A percentile compares a stretch with the other conserved stretches of the same genome.
phyloP scores from a whole-genome alignment of 768 basidiomycete genomes.

The Collybiopsis luxurians region DNA sequence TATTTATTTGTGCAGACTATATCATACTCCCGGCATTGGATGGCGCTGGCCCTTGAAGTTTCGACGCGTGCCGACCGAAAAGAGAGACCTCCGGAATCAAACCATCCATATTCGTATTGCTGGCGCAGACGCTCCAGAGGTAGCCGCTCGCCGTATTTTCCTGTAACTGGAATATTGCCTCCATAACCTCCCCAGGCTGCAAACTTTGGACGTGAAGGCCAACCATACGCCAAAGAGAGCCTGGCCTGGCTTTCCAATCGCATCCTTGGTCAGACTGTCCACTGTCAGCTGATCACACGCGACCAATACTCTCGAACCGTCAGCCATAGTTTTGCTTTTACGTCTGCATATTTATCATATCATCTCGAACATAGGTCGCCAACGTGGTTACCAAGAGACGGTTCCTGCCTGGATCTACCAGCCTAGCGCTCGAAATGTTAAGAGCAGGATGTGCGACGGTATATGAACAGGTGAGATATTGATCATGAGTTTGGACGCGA shows the following conservation, averaged over 20 bases:
- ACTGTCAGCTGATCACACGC: conserved; percentile 67
- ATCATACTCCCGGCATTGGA: conserved; percentile 78
- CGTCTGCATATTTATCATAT: background rate
- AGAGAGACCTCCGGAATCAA: conserved; percentile 71
- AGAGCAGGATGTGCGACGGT: conserved; percentile 72
- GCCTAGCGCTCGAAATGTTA: conserved; percentile 72
- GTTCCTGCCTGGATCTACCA: conserved; percentile 50
- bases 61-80: conserved; percentile 53
- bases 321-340: conserved; percentile 22
- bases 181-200: conserved; percentile 45
- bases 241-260: conserved; percentile 64
- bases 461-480: conserved; percentile 68
- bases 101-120: conserved; percentile 88
- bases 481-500: no score
- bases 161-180: background rate
- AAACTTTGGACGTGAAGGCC: conserved; percentile 81
- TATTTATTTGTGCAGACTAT: conserved; percentile 37
- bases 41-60: conserved; percentile 75
- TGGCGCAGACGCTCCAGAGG: conserved; percentile 93
- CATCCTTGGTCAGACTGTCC: conserved; percentile 57
- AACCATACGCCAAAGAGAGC: conserved; percentile 73
- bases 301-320: conserved; percentile 89
- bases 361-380: conserved; percentile 51
- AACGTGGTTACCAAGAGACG: conserved; percentile 54
- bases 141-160: conserved; percentile 27